Base-by-base conservation (phyloP, 2,329 filamentous ascomycete species). In the Fusarium sp. region DNA sequence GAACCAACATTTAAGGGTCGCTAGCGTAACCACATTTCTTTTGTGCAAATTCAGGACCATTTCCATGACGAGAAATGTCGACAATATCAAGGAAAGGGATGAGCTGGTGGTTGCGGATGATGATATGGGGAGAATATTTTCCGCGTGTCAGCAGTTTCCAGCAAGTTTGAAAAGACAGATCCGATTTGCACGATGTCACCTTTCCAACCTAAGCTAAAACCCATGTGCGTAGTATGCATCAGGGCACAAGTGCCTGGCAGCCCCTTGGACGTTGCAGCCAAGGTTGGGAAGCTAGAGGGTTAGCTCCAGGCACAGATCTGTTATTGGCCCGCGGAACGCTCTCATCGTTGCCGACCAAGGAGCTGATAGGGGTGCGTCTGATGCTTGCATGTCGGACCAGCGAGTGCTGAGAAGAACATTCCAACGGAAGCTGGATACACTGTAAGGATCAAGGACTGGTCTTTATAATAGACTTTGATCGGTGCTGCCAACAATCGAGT, bases 261-360 rank as follows among this genome's bases (percentile, higher is more conserved):
- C 53, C 59, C 58, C 63, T 55, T 53, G 52, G 47, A 37, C 36
- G 40, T 51, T 67, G 61, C 53, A 64, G 51, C 58, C 60, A 68
- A 55, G 40, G 25, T 63, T 48, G 40, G 41, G 33, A 35, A 37
- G 23, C 58, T 45, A 61, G 36, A 36, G 74, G 78, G 51, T 72
- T 78, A 79, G 80, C 74, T 72, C 66, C 78, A 81, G 78, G 78
- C 64, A 80, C 79, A 74, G 66, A 33, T 18, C 31, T 69, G n/a
- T 75, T 63, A 82, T 82, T 82, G 80, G 81, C 43, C 41, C 74
- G 76, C 78, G 76, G 76, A 78, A 75, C 55, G 11, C 48, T 35
- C 35, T 25, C 37, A 45, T 40, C 37, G 48, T 48, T 64, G 55
- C 70, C 21, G 57, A 41, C 35, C 43, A 50, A 55, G 54, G 60